These are phyloP conservation scores for Microdochium trichocladiopsis DNA, from an alignment of 2,329 filamentous ascomycete species.

Conservation along the genomic window DNA sequence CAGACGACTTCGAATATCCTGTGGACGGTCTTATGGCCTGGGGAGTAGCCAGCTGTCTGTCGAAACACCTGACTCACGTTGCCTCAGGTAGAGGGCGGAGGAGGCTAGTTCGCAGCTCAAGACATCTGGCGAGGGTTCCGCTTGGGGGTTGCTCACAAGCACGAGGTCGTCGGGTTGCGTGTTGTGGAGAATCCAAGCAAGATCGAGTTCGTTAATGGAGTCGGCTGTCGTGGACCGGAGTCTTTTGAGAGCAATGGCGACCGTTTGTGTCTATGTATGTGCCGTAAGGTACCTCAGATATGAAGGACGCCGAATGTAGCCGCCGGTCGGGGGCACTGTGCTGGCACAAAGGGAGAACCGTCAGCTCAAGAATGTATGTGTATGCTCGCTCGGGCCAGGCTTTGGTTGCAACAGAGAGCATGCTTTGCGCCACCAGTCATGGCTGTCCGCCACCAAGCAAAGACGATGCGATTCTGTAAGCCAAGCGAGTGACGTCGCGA, in stretches of 20 bases:
- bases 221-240: no score
- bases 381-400: background rate
- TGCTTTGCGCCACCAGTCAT: background rate
- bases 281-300: no score
- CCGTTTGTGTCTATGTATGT: no score
- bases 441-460: background rate
- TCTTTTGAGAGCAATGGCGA: no score
- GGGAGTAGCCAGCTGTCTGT: background rate
- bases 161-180: conserved; percentile 1
- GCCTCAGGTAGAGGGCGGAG: conserved; percentile 35
- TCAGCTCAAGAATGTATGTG: background rate
- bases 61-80: conserved; percentile 26
- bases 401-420: background rate
- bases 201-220: no score
- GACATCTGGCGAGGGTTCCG: conserved; percentile 23
- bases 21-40: background rate
- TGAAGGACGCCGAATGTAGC: no score
- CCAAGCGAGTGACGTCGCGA: background rate
- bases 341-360: background rate
- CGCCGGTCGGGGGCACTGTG: background rate
- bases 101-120: conserved; percentile 26
- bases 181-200: no score
- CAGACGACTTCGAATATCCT: no score
- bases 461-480: background rate
- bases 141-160: conserved; percentile 1